Conservation (phyloP, 2,329 filamentous ascomycete genomes). For the Colletotrichum sp. region DNA sequence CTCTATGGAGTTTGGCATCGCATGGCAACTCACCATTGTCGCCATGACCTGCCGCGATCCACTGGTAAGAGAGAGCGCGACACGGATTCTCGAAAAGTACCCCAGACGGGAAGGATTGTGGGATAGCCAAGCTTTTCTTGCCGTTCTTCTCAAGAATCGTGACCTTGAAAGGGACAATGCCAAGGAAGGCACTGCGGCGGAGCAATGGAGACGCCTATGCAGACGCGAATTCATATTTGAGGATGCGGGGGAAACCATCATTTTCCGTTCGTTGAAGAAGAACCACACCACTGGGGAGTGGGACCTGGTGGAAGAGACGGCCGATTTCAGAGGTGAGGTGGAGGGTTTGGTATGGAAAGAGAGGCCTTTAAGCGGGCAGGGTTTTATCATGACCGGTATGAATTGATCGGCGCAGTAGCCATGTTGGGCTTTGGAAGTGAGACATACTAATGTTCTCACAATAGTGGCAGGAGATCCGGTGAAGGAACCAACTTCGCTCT, state of each 20-base stretch:
- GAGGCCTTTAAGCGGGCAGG: slow-evolving; percentile 39
- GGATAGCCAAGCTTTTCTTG: slow-evolving; percentile 44
- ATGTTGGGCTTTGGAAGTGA: not conserved
- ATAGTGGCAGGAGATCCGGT: not conserved
- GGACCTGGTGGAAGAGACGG: slow-evolving; percentile 43
- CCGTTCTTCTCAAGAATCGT: slow-evolving; percentile 42
- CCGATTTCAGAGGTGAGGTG: slow-evolving; percentile 31
- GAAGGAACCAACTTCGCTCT: not conserved
- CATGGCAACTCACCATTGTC: slow-evolving; percentile 47
- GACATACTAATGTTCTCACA: not conserved
- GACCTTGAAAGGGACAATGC: slow-evolving; percentile 37
- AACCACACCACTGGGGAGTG: slow-evolving; percentile 34
- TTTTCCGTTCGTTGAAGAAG: slow-evolving; percentile 40
- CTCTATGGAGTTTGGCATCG: slow-evolving; percentile 51
- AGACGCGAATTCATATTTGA: slow-evolving; percentile 45
- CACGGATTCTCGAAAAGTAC: slow-evolving; percentile 43
- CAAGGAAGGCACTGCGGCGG: slow-evolving; percentile 34
- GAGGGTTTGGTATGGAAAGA: slow-evolving; percentile 37
- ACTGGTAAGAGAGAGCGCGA: slow-evolving; percentile 42
- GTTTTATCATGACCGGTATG: slow-evolving; percentile 33
- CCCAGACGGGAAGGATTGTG: slow-evolving; percentile 49
- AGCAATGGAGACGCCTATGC: slow-evolving; percentile 45
- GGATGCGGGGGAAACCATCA: slow-evolving; percentile 32
- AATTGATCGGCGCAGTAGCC: slow-evolving; percentile 23
- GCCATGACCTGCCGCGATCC: slow-evolving; percentile 46